A percentile compares a stretch with the other conserved stretches of the same genome.
Conservation (phyloP, 2,329 filamentous ascomycete genomes). For the Xylaria digitata region DNA sequence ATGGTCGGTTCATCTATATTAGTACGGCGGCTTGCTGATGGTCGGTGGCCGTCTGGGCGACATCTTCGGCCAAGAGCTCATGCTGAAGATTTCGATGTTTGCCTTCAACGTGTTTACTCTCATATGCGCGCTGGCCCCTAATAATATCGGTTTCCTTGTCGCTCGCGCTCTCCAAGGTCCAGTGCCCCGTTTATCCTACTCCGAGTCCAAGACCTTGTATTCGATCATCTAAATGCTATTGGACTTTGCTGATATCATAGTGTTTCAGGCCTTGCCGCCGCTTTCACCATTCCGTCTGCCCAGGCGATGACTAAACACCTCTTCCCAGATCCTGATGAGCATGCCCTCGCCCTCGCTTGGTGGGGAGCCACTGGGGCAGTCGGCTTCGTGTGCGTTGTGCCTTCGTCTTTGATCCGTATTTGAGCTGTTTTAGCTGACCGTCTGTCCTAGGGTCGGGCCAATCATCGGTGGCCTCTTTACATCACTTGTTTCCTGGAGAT, state of each 20-base stretch:
- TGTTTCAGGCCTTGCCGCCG: constrained; percentile 10
- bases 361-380: constrained; percentile 3
- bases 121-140: constrained; percentile 8
- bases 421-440: not conserved
- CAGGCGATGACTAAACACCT: constrained; percentile 8
- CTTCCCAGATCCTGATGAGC: constrained; percentile 1
- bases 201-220: not conserved
- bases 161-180: constrained; percentile 14
- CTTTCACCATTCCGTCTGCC: constrained; percentile 13
- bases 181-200: not conserved
- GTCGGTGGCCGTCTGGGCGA: constrained; percentile 17
- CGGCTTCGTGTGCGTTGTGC: constrained; percentile 8
- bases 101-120: constrained; percentile 8
- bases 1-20: not conserved
- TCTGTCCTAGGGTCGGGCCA: not conserved
- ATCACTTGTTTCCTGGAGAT: constrained; percentile 16
- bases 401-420: not conserved
- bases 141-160: constrained; percentile 10
- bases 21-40: constrained; percentile 19
- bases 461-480: constrained; percentile 15
- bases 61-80: constrained; percentile 8
- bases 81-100: constrained; percentile 12
- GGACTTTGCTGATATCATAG: not conserved
- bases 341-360: not conserved
- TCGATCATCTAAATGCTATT: not conserved